Base-by-base conservation (phyloP, 2,329 filamentous ascomycete genomes). In the Aspergillus melleus region DNA sequence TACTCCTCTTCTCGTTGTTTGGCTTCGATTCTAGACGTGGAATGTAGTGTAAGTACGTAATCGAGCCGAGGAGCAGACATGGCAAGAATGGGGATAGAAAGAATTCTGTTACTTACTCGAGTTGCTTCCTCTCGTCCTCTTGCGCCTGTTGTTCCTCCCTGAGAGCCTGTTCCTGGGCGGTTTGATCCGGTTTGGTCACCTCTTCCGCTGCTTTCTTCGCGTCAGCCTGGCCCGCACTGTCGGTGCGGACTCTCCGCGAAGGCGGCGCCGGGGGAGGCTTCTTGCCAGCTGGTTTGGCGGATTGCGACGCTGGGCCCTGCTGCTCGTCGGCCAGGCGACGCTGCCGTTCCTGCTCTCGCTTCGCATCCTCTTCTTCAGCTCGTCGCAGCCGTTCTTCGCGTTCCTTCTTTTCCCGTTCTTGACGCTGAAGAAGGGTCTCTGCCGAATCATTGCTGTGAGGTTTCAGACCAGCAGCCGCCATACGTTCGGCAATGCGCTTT, bases 301-400 rank as follows among this genome's bases (percentile, higher is more conserved):
- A 64, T 61, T 90, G 86, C 19, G 86, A 81, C 29, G 89, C 86
- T 52, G 82, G 77, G 29, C 60, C 77, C 1, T 89, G 87, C 74
- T 70, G 67, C 59, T 96, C 93, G 60, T 92, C 90, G 24, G 90
- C 90, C 46, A 96, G 81, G 67, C 92, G 87, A 64, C 88, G 87
- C 72, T 96, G 91, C 61, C 93, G 86, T 76, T 98, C 93, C 65
- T 91, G 82, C 71, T 99, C 95, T 29, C 95, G 88, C 63, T 88
- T 90, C 10, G 90, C 87, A 78, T 98, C 94, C 77, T 99, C 95
- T 70, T 96, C 95, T 74, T 99, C 95, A 3, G 95, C 95, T 76
- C 95, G 90, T 58, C 86, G 88, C 46, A 96, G 80, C 69, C 95
- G 93, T 44, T 95, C 91, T 63, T 95, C 92, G 55, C 92, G 86